Evolutionary conservation across 2,329 filamentous ascomycete species (phyloP), one percentile per base, ranked within the genome.

Genomic region (Neopestalotiopsis clavispora): DNA sequence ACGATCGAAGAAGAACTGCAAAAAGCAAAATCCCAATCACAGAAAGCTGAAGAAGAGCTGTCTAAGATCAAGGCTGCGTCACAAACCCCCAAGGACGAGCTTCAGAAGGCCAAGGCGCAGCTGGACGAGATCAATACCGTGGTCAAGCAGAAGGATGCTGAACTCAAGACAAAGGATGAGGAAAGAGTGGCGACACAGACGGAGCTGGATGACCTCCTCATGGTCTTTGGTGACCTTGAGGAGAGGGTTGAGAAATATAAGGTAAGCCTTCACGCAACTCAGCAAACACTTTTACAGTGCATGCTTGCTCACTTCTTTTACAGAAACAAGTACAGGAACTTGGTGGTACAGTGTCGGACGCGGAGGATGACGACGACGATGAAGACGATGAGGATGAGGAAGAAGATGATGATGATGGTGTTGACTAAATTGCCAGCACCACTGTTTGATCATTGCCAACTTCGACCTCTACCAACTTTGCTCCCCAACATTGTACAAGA

Each of bases 211-310:
- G 93, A 96, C 78, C 84, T 95, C 67, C 82, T 96, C 45, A 92
- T 95, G 82, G 91, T 96, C 4, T 94, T 95, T 79, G 90, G 89
- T 14, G 93, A 96, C 76, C 77, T 94, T 20, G 93, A 96, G 79
- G 92, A 94, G 67, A 95, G 95, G 81, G 84, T 90, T 63, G 85
- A 86, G 57, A 89, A 88, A 74, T 94, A 95, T 77, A 95, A 93
- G 86, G 91, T 92, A 80, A 72, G 85, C 78, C 72, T 45, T 69
- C 63, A 28, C 40, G 42, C 20, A 23, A 5, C 14, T 20, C 45
- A 52, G 17, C n/a, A n/a, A 59, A 4, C 57, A 17, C 12, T 34
- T 9, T 12, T 13, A 23, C 3, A 30, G 23, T n/a, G 3, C 57
- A 59, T 59, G 30, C 14, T 17, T 71, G 70, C 67, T 67, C 70